Conservation (phyloP, 106 monocot species). For the Narthecium ossifragum region DNA sequence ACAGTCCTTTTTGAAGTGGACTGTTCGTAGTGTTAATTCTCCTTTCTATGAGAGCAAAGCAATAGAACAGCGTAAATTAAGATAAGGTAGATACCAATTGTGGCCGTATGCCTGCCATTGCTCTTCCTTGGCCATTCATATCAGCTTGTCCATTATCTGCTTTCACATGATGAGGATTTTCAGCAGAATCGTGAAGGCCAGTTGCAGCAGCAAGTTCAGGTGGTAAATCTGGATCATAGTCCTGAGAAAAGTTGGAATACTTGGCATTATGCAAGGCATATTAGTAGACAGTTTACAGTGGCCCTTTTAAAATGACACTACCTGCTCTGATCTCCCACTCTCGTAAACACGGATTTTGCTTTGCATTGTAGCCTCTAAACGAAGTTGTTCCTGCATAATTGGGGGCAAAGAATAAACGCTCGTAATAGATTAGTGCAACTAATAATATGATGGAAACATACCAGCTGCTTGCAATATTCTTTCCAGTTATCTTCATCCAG, state of each 20-base stretch:
- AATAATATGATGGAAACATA: slow-evolving; percentile 22
- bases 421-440: neutral
- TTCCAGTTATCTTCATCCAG: slow-evolving; percentile 91
- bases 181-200: slow-evolving; percentile 58
- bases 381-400: slow-evolving; percentile 70
- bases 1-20: too few species aligned
- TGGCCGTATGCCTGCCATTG: slow-evolving; percentile 19
- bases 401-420: slow-evolving; percentile 4
- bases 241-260: slow-evolving; percentile 44
- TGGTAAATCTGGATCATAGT: slow-evolving; percentile 98
- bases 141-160: slow-evolving; percentile 44
- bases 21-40: too few species aligned
- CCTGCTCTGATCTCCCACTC: slow-evolving; percentile 88
- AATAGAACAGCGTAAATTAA: too few species aligned
- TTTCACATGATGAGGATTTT: slow-evolving; percentile 34
- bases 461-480: slow-evolving; percentile 78
- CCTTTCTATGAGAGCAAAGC: too few species aligned
- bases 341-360: slow-evolving; percentile 97
- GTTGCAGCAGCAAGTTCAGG: slow-evolving; percentile 97
- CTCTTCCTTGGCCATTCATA: slow-evolving; percentile 58
- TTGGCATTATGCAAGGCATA: too few species aligned
- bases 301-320: slow-evolving; percentile 17
- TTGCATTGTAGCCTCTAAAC: slow-evolving; percentile 95
- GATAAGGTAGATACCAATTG: slow-evolving; percentile 79
- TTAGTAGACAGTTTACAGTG: too few species aligned